Evolutionary conservation across 352 stramenopile genomes (phyloP), one percentile per base, ranked within the genome.

Genomic region (Peronospora tabacina): DNA sequence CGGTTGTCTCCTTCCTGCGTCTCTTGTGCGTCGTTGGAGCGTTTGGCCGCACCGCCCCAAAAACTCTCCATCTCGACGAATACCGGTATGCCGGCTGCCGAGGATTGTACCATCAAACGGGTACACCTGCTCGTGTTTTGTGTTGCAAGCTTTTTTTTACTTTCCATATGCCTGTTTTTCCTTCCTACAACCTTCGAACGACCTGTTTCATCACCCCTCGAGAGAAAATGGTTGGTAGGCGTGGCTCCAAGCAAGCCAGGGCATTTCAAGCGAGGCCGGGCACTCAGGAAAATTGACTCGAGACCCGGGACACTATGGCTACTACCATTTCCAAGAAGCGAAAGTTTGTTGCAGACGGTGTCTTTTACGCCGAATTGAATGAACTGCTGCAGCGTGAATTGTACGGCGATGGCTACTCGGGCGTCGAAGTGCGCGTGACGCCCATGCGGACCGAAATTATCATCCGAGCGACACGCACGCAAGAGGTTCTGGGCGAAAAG

Each of bases 331-430:
- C 91, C 43, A 98, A 98, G 89, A 99, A 99, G 87, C 90, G 95
- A 66, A 99, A 99, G 85, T 99, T 99, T 79, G 88, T 99, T 51
- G 95, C 96, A 40, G 96, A 99, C 73, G 97, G 97, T 84, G 95
- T 99, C 40, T 99, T 99, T 89, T 99, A 99, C 83, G 95, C 96
- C 66, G 97, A 99, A 75, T 82, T 99, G 17, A 99, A 99, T 81
- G 96, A 99, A 80, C 83, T 99, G 46, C 83, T 99, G 49, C 96
- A 94, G 65, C 80, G 94, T 29, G 96, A 99, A 75, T 85, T 99
- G 39, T 96, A 95, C 55, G 95, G 97, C 70, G 95, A 98, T 56
- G 97, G 97, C 57, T 99, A 99, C 83, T 90, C 94, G 43, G 97
- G 97, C 57, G 95, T 99, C 12, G 96, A 99, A 69, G 95, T 99